Conservation (phyloP, 176 grass and related monocot species). For the Chloris gayana region DNA sequence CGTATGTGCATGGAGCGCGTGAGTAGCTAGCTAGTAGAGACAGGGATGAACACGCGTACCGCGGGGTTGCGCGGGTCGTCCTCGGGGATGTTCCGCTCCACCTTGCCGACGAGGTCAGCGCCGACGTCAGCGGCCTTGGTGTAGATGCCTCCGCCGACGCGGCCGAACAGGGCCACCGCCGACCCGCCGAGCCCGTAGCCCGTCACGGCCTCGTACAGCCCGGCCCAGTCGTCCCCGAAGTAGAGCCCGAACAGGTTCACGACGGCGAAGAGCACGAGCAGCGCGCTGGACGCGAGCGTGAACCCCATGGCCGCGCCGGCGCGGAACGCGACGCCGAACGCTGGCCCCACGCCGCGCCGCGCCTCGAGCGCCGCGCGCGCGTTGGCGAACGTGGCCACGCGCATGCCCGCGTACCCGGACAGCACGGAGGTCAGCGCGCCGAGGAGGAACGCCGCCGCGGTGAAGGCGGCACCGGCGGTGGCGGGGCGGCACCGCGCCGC, state of each 20-base stretch:
- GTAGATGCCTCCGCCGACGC: conserved; percentile 82
- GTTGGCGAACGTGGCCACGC: conserved; percentile 68
- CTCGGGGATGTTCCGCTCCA: conserved; percentile 80
- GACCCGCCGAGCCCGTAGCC: conserved; percentile 74
- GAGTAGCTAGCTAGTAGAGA: too few relatives aligned
- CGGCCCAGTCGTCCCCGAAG: conserved; percentile 72
- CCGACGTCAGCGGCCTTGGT: conserved; percentile 85
- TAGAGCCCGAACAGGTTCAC: conserved; percentile 67
- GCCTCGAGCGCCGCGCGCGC: conserved; percentile 69
- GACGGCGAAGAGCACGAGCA: conserved; percentile 64
- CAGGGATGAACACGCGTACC: conserved; percentile 21
- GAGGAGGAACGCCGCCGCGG: conserved; percentile 57
- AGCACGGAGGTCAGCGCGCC: conserved; percentile 62
- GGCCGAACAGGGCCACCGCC: conserved; percentile 74
- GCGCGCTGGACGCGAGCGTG: conserved; percentile 63
- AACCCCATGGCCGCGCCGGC: conserved; percentile 78
- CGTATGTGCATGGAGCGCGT: too few relatives aligned
- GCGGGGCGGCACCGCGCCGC: conserved; percentile 46
- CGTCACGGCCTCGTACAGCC: conserved; percentile 68
- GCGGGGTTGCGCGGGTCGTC: conserved; percentile 86
- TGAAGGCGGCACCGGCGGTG: conserved; percentile 70
- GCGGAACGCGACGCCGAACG: conserved; percentile 59
- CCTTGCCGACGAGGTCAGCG: conserved; percentile 83
- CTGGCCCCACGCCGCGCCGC: conserved; percentile 46
- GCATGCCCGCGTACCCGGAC: conserved; percentile 72